Percentiles rank a stretch among this genome's conserved stretches.
Conservation (phyloP, 2,329 filamentous ascomycete species). For the Talaromyces sp. region DNA sequence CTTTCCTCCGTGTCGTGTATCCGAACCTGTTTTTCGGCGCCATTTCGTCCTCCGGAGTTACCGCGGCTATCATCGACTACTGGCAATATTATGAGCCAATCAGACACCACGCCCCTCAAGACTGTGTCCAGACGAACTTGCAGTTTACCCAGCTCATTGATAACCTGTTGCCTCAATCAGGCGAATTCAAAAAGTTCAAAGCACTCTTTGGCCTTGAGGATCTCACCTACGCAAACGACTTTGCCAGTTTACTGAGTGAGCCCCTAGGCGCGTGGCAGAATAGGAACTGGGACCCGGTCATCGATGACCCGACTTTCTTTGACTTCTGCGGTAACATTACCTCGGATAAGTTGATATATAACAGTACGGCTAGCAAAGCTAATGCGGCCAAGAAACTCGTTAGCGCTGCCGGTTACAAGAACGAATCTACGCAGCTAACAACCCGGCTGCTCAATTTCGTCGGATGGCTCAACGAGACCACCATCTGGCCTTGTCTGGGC, state of each 20-base stretch:
- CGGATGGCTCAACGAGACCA: conserved; percentile 48
- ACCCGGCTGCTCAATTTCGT: conserved; percentile 55
- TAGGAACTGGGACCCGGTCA: conserved; percentile 57
- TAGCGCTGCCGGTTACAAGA: conserved; percentile 44
- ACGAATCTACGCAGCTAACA: conserved; percentile 37
- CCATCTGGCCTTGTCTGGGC: conserved; percentile 34
- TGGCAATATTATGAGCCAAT: conserved; percentile 62
- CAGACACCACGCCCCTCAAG: conserved; percentile 51
- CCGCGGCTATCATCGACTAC: conserved; percentile 71
- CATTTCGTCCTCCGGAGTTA: conserved; percentile 77
- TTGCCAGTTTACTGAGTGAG: conserved; percentile 44
- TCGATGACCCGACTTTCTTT: conserved; percentile 47
- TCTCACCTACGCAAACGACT: conserved; percentile 48
- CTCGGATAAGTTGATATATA: conserved; percentile 39
- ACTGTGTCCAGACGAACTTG: conserved; percentile 63
- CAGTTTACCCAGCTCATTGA: conserved; percentile 57
- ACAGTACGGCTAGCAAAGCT: conserved; percentile 31
- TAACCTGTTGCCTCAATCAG: conserved; percentile 51
- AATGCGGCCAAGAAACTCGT: conserved; percentile 43
- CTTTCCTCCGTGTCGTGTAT: conserved; percentile 71
- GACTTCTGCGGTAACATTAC: conserved; percentile 56
- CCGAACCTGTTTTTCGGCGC: conserved; percentile 74
- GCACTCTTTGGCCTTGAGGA: conserved; percentile 19
- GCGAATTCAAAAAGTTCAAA: conserved; percentile 47
- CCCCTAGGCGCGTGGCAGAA: conserved; percentile 50